Evolutionary conservation across 805 yeast species (phyloP).

Genomic region (Dipodascopsis uninucleata): DNA sequence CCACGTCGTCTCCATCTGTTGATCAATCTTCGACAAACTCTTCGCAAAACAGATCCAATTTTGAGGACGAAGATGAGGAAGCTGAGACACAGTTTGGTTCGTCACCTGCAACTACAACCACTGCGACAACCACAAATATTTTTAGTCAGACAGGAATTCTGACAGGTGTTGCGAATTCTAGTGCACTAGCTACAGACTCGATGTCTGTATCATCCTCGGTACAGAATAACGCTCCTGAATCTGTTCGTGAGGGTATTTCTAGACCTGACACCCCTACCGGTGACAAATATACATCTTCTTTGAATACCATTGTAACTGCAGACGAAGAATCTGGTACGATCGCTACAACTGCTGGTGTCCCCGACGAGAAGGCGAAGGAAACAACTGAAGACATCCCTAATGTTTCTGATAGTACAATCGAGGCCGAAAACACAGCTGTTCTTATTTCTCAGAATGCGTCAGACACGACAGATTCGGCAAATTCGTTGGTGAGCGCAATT

Average conservation of each 20-base stretch:
- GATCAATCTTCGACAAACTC: no score
- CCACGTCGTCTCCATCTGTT: constrained; percentile 7
- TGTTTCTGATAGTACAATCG: no score
- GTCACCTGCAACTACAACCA: constrained; percentile 22
- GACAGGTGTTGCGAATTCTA: constrained; percentile 8
- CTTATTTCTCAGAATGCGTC: background rate
- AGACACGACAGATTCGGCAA: background rate
- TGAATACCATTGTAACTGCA: constrained; percentile 26
- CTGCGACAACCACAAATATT: constrained; percentile 14
- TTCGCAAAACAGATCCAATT: no score
- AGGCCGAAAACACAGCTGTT: background rate
- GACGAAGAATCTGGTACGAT: constrained; percentile 30
- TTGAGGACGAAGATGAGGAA: constrained; percentile 20
- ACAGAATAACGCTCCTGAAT: constrained; percentile 85
- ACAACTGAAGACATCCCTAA: no score
- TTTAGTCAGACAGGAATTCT: constrained; percentile 4
- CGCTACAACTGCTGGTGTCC: no score
- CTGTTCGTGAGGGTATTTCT: constrained; percentile 61
- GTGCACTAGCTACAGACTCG: constrained; percentile 1
- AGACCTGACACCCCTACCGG: constrained; percentile 43
- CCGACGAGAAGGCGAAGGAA: no score
- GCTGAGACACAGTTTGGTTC: constrained; percentile 7
- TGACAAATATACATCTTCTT: constrained; percentile 35
- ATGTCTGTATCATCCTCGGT: constrained; percentile 80
- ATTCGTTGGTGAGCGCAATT: background rate